Evolutionary conservation across 257 asterid species (phyloP).

Genomic region (Nicotiana tabacum): DNA sequence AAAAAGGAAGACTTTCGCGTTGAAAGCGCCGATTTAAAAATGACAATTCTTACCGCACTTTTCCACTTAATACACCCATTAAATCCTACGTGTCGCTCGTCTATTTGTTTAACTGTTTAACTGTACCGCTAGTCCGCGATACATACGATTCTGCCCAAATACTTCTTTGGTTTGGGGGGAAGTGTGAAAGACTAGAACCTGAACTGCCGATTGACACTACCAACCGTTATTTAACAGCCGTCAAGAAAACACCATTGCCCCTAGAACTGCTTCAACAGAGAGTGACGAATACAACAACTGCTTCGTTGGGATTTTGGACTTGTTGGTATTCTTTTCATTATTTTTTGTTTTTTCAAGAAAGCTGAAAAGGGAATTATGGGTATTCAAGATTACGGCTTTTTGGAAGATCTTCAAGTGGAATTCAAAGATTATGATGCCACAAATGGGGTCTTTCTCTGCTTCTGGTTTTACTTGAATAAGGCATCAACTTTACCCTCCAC

Average conservation of each 20-base stretch:
- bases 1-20: not conserved
- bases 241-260: constrained; percentile 26
- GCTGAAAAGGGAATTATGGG: constrained; percentile 26
- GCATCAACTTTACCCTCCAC: constrained; percentile 44
- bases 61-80: not conserved
- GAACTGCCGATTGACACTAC: constrained; percentile 72
- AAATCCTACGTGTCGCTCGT: not conserved
- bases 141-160: constrained; percentile 33
- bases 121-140: constrained; percentile 2
- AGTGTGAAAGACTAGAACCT: constrained; percentile 39
- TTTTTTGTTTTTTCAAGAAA: constrained; percentile 23
- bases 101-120: not conserved
- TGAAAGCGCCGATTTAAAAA: not conserved
- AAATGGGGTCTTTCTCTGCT: constrained; percentile 53
- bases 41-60: not conserved
- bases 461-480: constrained; percentile 68
- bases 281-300: not conserved
- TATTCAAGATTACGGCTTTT: constrained; percentile 32
- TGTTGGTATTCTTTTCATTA: constrained; percentile 14
- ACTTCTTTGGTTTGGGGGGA: constrained; percentile 40
- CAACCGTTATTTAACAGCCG: constrained; percentile 89
- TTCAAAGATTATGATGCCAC: constrained; percentile 28
- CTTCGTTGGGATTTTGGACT: constrained; percentile 4
- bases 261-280: constrained; percentile 12
- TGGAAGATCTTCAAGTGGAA: constrained; percentile 62